Percentiles rank a stretch among this genome's conserved stretches.
phyloP scores from a whole-genome alignment of 257 asterid species.

The Capsicum pubescens region DNA sequence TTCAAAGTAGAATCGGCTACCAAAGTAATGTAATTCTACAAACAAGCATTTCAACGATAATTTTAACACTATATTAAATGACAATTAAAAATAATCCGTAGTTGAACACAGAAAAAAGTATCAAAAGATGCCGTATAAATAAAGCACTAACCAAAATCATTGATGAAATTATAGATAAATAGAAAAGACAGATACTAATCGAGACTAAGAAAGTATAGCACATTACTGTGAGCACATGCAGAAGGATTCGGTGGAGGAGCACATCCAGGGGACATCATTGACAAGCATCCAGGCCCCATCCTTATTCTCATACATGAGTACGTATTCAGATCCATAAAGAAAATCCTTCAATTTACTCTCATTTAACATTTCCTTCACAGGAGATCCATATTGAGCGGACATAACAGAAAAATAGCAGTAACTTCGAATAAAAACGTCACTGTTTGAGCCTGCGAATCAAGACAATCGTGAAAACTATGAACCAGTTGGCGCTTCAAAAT shows the following conservation, averaged over 20 bases:
- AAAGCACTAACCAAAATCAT: too few species aligned
- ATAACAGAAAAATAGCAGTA: slow-evolving; percentile 33
- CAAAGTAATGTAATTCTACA: too few species aligned
- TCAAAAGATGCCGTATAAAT: too few species aligned
- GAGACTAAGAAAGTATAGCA: slow-evolving; percentile 31
- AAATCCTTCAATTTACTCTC: slow-evolving; percentile 72
- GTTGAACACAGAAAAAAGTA: too few species aligned
- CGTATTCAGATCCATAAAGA: slow-evolving; percentile 69
- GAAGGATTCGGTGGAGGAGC: slow-evolving; percentile 74
- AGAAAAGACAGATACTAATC: background rate
- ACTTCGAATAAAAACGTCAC: background rate
- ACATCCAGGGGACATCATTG: slow-evolving; percentile 79
- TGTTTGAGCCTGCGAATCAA: background rate
- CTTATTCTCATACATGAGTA: slow-evolving; percentile 70
- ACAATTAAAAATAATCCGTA: too few species aligned
- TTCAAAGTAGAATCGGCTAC: too few species aligned
- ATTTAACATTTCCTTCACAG: slow-evolving; percentile 62
- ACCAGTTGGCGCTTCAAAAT: background rate
- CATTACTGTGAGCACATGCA: slow-evolving; percentile 96
- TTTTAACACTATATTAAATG: too few species aligned
- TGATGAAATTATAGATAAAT: too few species aligned
- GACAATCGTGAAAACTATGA: background rate
- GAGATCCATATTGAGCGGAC: slow-evolving; percentile 69
- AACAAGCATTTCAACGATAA: too few species aligned
- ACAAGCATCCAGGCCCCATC: slow-evolving; percentile 88